Base-by-base conservation (phyloP, 352 stramenopile species). In the Phytophthora meadii region DNA sequence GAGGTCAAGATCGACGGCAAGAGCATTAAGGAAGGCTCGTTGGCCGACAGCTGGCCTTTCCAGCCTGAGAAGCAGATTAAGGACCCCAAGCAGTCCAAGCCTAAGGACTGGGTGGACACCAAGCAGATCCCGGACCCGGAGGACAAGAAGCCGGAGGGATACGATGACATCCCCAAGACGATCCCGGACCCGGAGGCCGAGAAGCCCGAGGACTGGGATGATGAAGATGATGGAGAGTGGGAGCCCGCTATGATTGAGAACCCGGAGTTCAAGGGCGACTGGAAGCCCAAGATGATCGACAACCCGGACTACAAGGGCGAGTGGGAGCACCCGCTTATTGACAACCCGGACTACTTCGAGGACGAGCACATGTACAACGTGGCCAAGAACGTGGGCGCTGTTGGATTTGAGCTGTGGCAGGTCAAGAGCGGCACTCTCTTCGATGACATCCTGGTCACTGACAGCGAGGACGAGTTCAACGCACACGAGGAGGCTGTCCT, bases 401-500 rank as follows among this genome's bases (percentile, higher is more conserved):
- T 99, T 65, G 98, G 97, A 57, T 99, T 99, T 67, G 98, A 99
- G 87, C 88, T 99, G 36, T 99, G 98, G 98, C 84, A 97, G 84
- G 98, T 99, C 22, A 99, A 98, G 77, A 94, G 93, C 36, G 98
- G 98, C 74, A 99, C 97, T 22, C 83, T 99, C 45, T 99, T 99
- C 72, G 98, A 99, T 77, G 97, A 99, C 79, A 99, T 99, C 67
- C 87, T 99, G 42, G 82, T 99, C 48, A 99, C 97, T 10, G 97
- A 99, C 82, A 97, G 90, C 69, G 79, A 98, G 51, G 93, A 97
- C 22, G 93, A 98, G 66, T 98, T 99, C 84, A 98, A 98, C 71
- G 90, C 95, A 54, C 92, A 88, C 71, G 97, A 99, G 78, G 98
- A 99, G 74, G 87, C 87, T 11, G 97, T 98, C 70, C 89, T 98